A percentile compares a stretch with the other conserved stretches of the same genome.
Conservation (phyloP, 495 filamentous ascomycete genomes). For the Penicillium lividum region DNA sequence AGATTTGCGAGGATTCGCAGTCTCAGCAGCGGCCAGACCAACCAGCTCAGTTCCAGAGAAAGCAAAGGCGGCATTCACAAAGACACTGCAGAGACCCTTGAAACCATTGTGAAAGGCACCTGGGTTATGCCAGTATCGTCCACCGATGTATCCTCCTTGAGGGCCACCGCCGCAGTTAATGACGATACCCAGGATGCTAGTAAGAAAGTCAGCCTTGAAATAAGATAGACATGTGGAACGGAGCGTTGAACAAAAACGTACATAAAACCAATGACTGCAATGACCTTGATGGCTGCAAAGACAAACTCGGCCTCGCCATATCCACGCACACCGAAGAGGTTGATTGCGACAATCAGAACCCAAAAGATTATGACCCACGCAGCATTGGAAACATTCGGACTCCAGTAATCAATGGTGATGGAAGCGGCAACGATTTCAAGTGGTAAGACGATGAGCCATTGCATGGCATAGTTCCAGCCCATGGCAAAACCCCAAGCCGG, state of each 20-base stretch:
- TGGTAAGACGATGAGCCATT: slow-evolving; percentile 88
- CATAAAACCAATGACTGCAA: slow-evolving; percentile 88
- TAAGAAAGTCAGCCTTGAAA: slow-evolving; percentile 12
- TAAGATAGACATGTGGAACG: not conserved
- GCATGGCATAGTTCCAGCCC: slow-evolving; percentile 97
- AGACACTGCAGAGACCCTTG: slow-evolving; percentile 90
- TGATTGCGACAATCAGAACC: slow-evolving; percentile 70
- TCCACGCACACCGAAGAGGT: slow-evolving; percentile 81
- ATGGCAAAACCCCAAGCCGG: slow-evolving; percentile 98
- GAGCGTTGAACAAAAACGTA: slow-evolving; percentile 40
- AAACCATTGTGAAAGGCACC: slow-evolving; percentile 92
- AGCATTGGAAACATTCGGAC: slow-evolving; percentile 61
- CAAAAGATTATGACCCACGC: slow-evolving; percentile 89
- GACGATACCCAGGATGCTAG: slow-evolving; percentile 74
- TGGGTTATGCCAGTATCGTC: slow-evolving; percentile 76
- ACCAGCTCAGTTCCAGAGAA: slow-evolving; percentile 95
- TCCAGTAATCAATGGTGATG: slow-evolving; percentile 88
- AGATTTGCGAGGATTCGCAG: slow-evolving; percentile 81
- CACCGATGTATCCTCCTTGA: slow-evolving; percentile 76
- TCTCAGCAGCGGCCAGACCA: slow-evolving; percentile 86
- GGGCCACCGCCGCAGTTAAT: slow-evolving; percentile 80
- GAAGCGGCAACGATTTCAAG: slow-evolving; percentile 90
- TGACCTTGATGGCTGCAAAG: slow-evolving; percentile 83
- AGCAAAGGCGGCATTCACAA: slow-evolving; percentile 90
- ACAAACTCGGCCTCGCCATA: slow-evolving; percentile 93